phyloP scores from a whole-genome alignment of 2,329 filamentous ascomycete species.

The Ophiocordyceps camponoti-rufipedis region DNA sequence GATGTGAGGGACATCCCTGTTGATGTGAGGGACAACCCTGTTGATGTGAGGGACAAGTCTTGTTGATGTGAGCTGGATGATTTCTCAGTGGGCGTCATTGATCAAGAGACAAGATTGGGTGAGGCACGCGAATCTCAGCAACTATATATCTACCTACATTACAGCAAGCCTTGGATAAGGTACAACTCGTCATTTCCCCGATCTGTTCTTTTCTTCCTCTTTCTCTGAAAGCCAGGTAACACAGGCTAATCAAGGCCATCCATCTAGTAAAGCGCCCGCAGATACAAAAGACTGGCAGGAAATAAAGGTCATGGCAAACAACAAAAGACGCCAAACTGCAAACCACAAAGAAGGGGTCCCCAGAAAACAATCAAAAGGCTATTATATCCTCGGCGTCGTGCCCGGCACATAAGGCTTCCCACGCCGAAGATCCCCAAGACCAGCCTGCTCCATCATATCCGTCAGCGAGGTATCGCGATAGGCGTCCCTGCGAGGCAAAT shows the following conservation, averaged over 20 bases:
- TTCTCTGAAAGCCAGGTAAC: too few relatives aligned
- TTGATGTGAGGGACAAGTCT: slow-evolving; percentile 24
- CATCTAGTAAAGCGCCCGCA: too few relatives aligned
- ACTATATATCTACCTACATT: background rate
- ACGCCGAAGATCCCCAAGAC: slow-evolving; percentile 20
- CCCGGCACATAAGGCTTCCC: slow-evolving; percentile 24
- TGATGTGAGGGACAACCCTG: too few relatives aligned
- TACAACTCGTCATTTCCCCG: too few relatives aligned
- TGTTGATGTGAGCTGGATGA: too few relatives aligned
- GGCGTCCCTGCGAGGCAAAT: slow-evolving; percentile 4
- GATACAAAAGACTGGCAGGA: too few relatives aligned
- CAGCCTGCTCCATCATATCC: slow-evolving; percentile 32
- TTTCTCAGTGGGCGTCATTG: background rate
- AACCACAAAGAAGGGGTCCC: background rate
- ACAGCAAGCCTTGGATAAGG: background rate
- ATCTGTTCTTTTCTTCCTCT: too few relatives aligned
- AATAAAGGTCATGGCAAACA: background rate
- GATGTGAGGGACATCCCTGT: slow-evolving; percentile 24
- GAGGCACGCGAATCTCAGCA: too few relatives aligned
- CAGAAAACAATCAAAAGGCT: background rate
- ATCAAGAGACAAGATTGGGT: too few relatives aligned
- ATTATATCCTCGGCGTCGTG: slow-evolving; percentile 13
- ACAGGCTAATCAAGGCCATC: too few relatives aligned
- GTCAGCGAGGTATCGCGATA: slow-evolving; percentile 28
- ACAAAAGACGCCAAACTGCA: background rate